phyloP scores from a whole-genome alignment of 176 grass and related monocot species.

The Rhynchospora breviuscula region DNA sequence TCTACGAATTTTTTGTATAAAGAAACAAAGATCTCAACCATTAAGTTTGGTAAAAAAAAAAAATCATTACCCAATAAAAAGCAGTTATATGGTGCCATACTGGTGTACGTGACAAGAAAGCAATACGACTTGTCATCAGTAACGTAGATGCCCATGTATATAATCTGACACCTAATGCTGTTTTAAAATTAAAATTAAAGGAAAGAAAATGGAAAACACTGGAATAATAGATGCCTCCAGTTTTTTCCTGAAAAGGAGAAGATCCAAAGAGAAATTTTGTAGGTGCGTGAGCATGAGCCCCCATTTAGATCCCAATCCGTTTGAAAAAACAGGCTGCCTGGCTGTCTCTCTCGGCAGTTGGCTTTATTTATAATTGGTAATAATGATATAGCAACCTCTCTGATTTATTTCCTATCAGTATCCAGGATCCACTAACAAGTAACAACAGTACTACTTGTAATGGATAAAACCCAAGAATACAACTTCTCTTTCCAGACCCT shows the following conservation, averaged over 20 bases:
- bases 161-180: no score
- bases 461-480: no score
- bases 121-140: no score
- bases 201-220: background rate
- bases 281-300: background rate
- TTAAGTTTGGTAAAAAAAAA: no score
- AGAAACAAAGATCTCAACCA: no score
- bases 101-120: no score
- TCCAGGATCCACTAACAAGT: background rate
- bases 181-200: no score
- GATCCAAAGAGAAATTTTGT: background rate
- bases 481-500: no score
- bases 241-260: background rate
- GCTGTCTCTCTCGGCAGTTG: conserved; percentile 15
- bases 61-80: no score
- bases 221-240: background rate
- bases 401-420: background rate
- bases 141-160: no score
- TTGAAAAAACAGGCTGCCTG: background rate
- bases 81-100: no score
- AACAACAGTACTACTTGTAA: background rate
- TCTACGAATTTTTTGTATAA: no score
- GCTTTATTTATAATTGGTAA: background rate
- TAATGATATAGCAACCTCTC: conserved; percentile 11
- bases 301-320: background rate